Evolutionary conservation across 129 eudicot genomes (phyloP), one percentile per base, ranked within the genome.

Genomic region (Artemisia tridentata): DNA sequence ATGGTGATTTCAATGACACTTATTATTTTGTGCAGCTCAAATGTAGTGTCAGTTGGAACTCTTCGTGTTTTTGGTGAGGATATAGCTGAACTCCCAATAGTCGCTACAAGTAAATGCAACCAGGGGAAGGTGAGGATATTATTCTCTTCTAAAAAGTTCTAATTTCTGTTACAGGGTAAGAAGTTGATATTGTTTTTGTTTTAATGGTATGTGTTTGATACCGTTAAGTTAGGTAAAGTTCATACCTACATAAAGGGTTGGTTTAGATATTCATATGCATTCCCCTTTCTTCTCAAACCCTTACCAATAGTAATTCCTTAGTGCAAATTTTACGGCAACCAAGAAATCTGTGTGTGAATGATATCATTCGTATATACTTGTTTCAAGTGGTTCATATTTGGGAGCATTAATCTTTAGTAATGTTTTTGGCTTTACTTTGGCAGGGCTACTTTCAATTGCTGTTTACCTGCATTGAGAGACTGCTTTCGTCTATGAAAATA

Each of bases 11-110:
- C 45, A 27, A 21, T 29, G 13, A 17, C 29, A 9, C 63, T 31
- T 68, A 15, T 67, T 74, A 49, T 45, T 20, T 18, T 65, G 60
- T 79, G 80, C 85, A 95, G 99, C 77, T 87, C 99, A 21, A 61
- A 81, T 65, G 96, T 95, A 63, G 93, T 88, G 43, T 84, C 96
- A 49, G 97, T 89, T 79, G 99, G 85, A 58, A 84, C 88, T 57
- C 84, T 95, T 48, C 86, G 99, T 49, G 78, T 95, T 50, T 90
- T 90, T 54, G 97, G 97, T 31, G 82, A 77, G 34, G 96, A 90
- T 74, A 68, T 90, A 57, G 99, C 96, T 9, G 99, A 95, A 74
- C 96, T 95, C 47, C 99, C 99, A 1, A 72, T 95, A 50, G 99
- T 84, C 67, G 99, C 99, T 41, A 95, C 99, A 52, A 86, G 86